Base-by-base conservation (phyloP, 495 filamentous ascomycete genomes). In the Aspergillus nanangensis region DNA sequence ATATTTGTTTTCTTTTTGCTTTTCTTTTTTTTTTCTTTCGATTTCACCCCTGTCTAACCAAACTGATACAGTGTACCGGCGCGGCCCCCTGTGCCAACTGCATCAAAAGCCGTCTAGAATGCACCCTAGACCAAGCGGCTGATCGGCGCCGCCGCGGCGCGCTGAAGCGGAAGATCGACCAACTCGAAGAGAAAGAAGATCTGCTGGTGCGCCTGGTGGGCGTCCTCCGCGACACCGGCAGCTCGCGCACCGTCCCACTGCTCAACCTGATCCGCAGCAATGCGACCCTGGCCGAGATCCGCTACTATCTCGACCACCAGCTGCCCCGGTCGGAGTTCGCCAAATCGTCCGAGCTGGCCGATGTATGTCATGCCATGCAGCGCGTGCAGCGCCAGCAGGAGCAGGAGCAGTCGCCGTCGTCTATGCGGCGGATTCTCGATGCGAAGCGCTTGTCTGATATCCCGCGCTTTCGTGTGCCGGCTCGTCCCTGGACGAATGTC, bases 401-500 rank as follows among this genome's bases (percentile, higher is more conserved):
- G 31, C 24, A 44, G 38, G 29, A 31, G 32, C 45, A 55, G 23
- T 29, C 49, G 15, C 47, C 38, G 7, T 41, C 51, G 3, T n/a
- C n/a, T n/a, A 54, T 50, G 29, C 55, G 56, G 19, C 56, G 51
- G 17, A 48, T 60, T 4, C 45, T 65, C 34, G 54, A 60, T 34
- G 50, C 52, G 1, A 52, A 50, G 38, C 49, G 52, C 10, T 39
- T 58, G 11, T 52, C 55, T 1, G 51, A 62, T 37, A 42, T 51
- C 18, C 59, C 62, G 8, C 25, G 43, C 1, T 55, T 66, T 34
- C 51, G 50, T 9, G 63, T 73, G 0, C 62, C 64, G 3, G 61
- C 69, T 2, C 48, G 32, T 1, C 65, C 67, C 2, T 76, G 72
- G 72, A 76, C 72, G 0, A 55, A 34, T 1, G 56, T 74, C 21